Evolutionary conservation across 257 asterid genomes (phyloP).

Genomic region (Capsicum baccatum): DNA sequence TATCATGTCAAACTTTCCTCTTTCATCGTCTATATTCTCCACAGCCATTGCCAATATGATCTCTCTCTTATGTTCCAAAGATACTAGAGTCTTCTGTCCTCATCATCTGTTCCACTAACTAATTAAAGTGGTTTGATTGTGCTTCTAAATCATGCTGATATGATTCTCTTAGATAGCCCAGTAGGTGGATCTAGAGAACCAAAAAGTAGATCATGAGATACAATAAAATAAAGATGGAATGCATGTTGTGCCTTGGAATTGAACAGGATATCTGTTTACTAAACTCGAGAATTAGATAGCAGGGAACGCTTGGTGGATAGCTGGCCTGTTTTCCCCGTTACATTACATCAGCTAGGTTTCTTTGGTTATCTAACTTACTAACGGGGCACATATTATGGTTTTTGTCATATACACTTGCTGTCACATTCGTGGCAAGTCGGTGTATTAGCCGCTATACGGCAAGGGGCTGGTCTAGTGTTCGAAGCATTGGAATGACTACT

Average conservation of each 20-base stretch:
- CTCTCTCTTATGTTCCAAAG: constrained; percentile 15
- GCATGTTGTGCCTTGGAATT: neutral
- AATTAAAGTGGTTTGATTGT: constrained; percentile 15
- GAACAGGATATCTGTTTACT: constrained; percentile 9
- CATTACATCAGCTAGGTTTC: neutral
- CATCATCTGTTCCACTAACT: neutral
- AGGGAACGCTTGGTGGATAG: neutral
- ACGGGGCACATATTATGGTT: neutral
- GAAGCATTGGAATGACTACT: neutral
- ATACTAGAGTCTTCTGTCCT: neutral
- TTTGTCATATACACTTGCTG: neutral
- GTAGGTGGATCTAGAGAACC: neutral
- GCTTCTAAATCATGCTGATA: constrained; percentile 4
- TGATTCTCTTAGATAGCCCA: constrained; percentile 14
- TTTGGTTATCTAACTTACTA: constrained; percentile 4
- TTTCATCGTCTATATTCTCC: neutral
- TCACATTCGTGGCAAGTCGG: neutral
- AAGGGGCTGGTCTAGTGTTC: neutral
- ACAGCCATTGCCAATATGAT: neutral
- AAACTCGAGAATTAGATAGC: constrained; percentile 9
- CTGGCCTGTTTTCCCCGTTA: neutral
- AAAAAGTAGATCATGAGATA: constrained; percentile 2
- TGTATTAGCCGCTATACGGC: neutral
- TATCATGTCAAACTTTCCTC: neutral
- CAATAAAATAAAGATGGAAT: constrained; percentile 1